phyloP scores from a whole-genome alignment of 495 filamentous ascomycete species.

The Lineolata rhizophorae region DNA sequence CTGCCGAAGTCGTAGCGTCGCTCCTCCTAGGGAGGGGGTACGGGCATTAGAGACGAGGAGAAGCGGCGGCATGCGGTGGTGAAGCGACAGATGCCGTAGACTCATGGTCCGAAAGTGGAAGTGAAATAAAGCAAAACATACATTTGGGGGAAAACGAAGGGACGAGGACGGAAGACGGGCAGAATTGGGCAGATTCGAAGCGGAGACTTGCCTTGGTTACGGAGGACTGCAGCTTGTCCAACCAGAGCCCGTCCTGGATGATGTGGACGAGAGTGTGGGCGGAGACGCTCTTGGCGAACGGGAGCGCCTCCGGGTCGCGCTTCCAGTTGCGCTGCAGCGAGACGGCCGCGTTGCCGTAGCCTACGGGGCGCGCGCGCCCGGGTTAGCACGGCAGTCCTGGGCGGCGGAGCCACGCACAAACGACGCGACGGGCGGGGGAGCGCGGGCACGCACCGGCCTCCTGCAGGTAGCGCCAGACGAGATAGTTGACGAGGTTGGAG shows the following conservation, averaged over 20 bases:
- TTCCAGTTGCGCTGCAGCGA: constrained; percentile 17
- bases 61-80: too few relatives aligned
- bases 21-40: constrained; percentile 4
- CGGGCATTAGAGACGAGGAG: constrained; percentile 1
- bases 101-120: not conserved
- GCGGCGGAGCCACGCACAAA: constrained; percentile 1
- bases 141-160: too few relatives aligned
- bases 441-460: constrained; percentile 15
- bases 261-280: constrained; percentile 13
- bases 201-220: too few relatives aligned
- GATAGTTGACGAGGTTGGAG: constrained; percentile 90
- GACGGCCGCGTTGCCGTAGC: constrained; percentile 11
- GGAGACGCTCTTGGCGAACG: constrained; percentile 17
- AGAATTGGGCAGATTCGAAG: too few relatives aligned
- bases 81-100: too few relatives aligned
- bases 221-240: constrained; percentile 14
- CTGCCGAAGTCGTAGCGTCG: constrained; percentile 10
- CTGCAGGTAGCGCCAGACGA: constrained; percentile 75
- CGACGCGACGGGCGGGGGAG: not conserved
- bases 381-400: constrained; percentile 2
- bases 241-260: constrained; percentile 17
- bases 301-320: constrained; percentile 16
- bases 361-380: constrained; percentile 4
- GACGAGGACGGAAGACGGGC: too few relatives aligned
- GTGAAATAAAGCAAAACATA: not conserved